Base-by-base conservation (phyloP, 148 eudicot species). In the Arbutus unedo region DNA sequence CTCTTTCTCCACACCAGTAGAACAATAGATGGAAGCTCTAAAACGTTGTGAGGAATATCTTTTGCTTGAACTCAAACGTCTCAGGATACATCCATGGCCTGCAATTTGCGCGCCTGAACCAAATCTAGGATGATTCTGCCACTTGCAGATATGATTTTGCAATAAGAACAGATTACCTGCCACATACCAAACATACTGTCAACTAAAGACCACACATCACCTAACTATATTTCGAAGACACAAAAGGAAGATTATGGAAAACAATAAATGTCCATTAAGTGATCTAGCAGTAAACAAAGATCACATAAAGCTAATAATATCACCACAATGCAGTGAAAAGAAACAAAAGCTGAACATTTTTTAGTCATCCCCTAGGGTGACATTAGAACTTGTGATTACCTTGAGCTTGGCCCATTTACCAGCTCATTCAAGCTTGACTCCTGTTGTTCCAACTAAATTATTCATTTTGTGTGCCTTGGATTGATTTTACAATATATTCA, bases 21-120 rank as follows among this genome's bases (percentile, higher is more conserved):
- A 89, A 85, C 95, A 92, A 62, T 68, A 87, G 80, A 83, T 71
- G 54, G 71, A 64, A 76, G 54, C 43, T 60, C 84, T 53, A 53
- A 25, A 78, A 25, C 77, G 50, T 79, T 74, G 83, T 2, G 70
- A 75, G 45, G 23, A 56, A 82, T 77, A 71, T 77, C 56, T 76
- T 75, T 80, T 86, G 79, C 76, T 60, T 53, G 82, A 81, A 64
- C 66, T 83, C 79, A 47, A 72, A 81, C 88, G 85, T 81, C 76
- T 79, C 84, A 78, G 79, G 45, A 83, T 64, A 77, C 48, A 54
- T 59, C 68, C 15, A 54, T 81, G 81, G 72, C 81, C 86, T 47
- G 8, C 47, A 64, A 64, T 19, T 82, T 18, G 21, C 50, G 43
- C 48, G 79, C 71, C 82, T 53, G 80, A 83, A 67, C 83, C 86